Evolutionary conservation across 495 filamentous ascomycete genomes (phyloP).

Genomic region (Xylaria intraflava): DNA sequence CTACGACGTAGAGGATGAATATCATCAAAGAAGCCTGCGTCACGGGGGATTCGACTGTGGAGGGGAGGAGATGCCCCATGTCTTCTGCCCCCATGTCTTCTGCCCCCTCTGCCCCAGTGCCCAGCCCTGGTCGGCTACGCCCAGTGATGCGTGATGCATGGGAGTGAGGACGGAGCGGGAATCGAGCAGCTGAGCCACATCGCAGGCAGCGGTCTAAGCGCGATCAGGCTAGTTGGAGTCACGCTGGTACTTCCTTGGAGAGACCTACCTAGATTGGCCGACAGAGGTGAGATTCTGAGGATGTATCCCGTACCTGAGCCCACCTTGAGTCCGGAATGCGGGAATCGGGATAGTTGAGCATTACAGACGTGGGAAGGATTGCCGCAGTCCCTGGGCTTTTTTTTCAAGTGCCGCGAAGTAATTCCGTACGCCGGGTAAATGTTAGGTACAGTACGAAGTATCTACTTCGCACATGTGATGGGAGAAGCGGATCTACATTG

Average conservation of each 20-base stretch:
- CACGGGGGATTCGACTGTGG: constrained; percentile 18
- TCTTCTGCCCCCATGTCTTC: neutral
- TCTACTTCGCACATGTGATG: no score
- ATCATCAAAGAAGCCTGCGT: constrained; percentile 17
- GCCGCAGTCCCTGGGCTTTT: no score
- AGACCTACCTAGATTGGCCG: no score
- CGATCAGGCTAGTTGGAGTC: constrained; percentile 11
- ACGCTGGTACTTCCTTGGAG: constrained; percentile 5
- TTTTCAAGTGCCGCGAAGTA: no score
- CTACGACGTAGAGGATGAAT: constrained; percentile 8
- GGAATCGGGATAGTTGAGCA: no score
- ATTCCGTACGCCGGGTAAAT: no score
- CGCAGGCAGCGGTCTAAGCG: constrained; percentile 9
- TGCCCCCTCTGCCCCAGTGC: neutral
- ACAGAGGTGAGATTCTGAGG: neutral
- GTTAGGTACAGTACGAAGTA: no score
- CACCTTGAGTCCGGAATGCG: no score
- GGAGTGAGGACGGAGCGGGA: neutral
- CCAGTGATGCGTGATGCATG: constrained; percentile 1
- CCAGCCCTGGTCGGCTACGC: neutral
- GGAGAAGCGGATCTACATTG: no score
- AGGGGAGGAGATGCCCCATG: constrained; percentile 3
- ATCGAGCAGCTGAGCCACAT: constrained; percentile 11
- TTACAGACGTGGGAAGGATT: no score
- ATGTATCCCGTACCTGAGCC: no score